Base-by-base conservation (phyloP, 2,329 filamentous ascomycete genomes). In the Pseudocercospora vitis region DNA sequence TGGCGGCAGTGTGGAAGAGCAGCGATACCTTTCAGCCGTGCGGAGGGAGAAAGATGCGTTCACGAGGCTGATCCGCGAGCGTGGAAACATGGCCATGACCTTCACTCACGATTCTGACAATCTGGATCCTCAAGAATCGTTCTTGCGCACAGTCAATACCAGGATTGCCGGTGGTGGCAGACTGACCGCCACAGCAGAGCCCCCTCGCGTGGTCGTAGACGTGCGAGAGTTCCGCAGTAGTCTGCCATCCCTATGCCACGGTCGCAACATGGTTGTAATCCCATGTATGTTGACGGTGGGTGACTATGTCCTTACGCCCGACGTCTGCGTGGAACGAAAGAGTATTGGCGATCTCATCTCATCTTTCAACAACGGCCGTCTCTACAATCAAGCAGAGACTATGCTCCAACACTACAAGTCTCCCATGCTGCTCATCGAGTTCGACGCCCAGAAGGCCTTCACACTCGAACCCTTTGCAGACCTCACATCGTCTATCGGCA, bases 31-130 rank as follows among this genome's bases (percentile, higher is more conserved):
- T 2, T 89, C 89, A 18, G 84, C 87, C 0, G 90, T 97, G 2
- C 83, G 94, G n/a, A 83, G 90, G 54, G 94, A 99, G 69, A 99
- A 99, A 70, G 94, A 99, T 69, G 86, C 91, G 1, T 99, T 99
- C 66, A 95, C 92, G 2, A 90, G 87, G 59, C 80, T 97, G 24
- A 97, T 99, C 76, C 91, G 90, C 63, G 94, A 99, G 74, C 89
- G 92, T 56, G 89, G 90, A 37, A 53, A 83, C 69, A 97, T 99
- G 94, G 89, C 91, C 0, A 72, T 97, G 45, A 92, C 91, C 29
- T 81, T 96, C 70, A 90, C 86, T 1, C 81, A 84, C 35, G 88
- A 92, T 58, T 74, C 81, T 0, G 82, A 81, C 45, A 77, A 82
- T 46, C 84, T 90, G 63, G 90, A 96, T 60, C 88, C 91, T 0